Evolutionary conservation across 1,139 yeast species (phyloP).

Genomic region (Scheffersomyces segobiensis): DNA sequence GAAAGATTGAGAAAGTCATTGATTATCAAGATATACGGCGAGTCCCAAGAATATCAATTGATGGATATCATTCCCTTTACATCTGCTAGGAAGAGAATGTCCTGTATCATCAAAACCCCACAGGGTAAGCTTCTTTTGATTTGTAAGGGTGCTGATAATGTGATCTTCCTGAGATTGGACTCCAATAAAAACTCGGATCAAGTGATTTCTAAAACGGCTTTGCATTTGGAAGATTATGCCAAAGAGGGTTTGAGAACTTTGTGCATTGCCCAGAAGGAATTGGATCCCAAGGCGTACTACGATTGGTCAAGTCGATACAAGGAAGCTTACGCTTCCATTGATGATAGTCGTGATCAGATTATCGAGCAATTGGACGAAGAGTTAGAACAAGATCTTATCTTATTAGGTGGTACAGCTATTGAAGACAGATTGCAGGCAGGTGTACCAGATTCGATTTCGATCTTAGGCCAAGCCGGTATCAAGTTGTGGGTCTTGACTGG

Average conservation of each 20-base stretch:
- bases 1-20: conserved; percentile 75
- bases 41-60: conserved; percentile 66
- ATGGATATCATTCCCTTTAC: conserved; percentile 82
- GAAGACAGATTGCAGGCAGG: conserved; percentile 96
- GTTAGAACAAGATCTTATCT: conserved; percentile 68
- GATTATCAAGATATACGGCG: conserved; percentile 73
- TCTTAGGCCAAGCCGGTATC: conserved; percentile 86
- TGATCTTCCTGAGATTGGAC: conserved; percentile 74
- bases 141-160: conserved; percentile 94
- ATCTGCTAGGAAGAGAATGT: conserved; percentile 84
- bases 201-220: conserved; percentile 60
- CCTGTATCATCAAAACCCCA: conserved; percentile 50
- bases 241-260: conserved; percentile 94
- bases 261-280: conserved; percentile 83
- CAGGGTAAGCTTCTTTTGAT: conserved; percentile 57
- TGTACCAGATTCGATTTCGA: conserved; percentile 89
- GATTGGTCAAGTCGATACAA: conserved; percentile 73
- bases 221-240: conserved; percentile 90
- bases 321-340: conserved; percentile 69
- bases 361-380: conserved; percentile 80
- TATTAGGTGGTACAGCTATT: conserved; percentile 96
- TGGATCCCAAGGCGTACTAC: conserved; percentile 59
- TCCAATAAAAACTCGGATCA: conserved; percentile 36
- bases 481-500: conserved; percentile 98
- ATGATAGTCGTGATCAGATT: conserved; percentile 72